Evolutionary conservation across 345 rosid genomes (phyloP), one percentile per base, ranked within the genome.

Genomic region (Brassica cretica): DNA sequence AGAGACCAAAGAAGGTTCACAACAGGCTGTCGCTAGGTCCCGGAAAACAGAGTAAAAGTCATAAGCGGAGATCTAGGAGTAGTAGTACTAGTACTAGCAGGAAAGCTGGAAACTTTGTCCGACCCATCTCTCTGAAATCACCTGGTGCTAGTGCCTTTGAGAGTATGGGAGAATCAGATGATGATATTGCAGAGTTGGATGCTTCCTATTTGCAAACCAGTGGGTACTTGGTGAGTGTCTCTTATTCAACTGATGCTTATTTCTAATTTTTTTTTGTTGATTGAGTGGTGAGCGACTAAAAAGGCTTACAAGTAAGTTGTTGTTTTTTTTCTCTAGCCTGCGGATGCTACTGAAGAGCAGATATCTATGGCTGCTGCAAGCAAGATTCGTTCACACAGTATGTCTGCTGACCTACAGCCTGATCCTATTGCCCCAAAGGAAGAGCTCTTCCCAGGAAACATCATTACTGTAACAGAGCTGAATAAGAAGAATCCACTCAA

Each of bases 351-450:
- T 78, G 92, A 84, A 70, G 98, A 89, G 68, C 87, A 80, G 74
- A 70, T 85, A 14, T 59, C 89, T 59, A 39, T 85, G 76, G 89
- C 86, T 72, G 87, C 95, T 74, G 80, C 98, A 58, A 89, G 84
- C 78, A 89, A 91, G 93, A 93, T 96, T 81, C 91, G 96, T 51
- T 89, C 99, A 39, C 98, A 96, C 76, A 93, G 99, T 77, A 87
- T 91, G 14, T 86, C 98, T 55, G 98, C 95, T 30, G 97, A 93
- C 72, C 84, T 96, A 64, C 98, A 93, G 82, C 98, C 99, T 35
- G 95, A 96, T 85, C 98, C 97, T 73, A 87, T 96, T 81, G 93
- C 99, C 0, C 25, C 25, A 29, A 3, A 29, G 32, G 32, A 4
- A 29, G 32, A 29, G 4, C 32, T 29, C 4, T 3, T 29, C 4